Evolutionary conservation across 1,139 yeast species (phyloP).

Genomic region (Protomyces lactucae-debilis): DNA sequence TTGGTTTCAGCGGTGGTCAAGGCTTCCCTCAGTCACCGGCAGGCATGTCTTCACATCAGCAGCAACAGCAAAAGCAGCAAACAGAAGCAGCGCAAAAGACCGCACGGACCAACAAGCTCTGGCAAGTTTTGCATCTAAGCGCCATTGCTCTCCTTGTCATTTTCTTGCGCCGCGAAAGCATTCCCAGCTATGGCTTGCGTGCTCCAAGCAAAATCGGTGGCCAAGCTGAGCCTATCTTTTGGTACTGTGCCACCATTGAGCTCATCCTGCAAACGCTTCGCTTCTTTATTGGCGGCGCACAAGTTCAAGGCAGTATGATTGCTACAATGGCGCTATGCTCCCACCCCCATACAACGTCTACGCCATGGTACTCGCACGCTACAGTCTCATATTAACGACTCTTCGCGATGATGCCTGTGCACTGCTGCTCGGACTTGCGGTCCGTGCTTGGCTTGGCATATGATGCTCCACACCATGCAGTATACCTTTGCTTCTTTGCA

Average conservation of each 20-base stretch:
- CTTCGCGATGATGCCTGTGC: constrained; percentile 31
- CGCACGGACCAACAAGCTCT: neutral
- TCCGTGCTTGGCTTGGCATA: constrained; percentile 20
- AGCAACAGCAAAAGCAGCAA: neutral
- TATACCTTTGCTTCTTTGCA: no score
- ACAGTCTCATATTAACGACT: constrained; percentile 30
- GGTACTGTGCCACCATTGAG: constrained; percentile 39
- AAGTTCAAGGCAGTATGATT: constrained; percentile 35
- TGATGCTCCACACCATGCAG: neutral
- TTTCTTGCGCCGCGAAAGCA: neutral
- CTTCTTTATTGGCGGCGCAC: constrained; percentile 32
- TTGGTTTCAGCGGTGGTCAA: neutral
- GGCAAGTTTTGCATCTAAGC: neutral
- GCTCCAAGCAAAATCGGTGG: constrained; percentile 44
- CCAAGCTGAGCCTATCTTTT: constrained; percentile 47
- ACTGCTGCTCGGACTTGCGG: constrained; percentile 29
- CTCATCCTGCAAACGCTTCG: constrained; percentile 32
- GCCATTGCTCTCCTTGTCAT: constrained; percentile 1
- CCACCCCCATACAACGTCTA: constrained; percentile 34
- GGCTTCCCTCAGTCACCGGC: neutral
- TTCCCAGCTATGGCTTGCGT: constrained; percentile 17
- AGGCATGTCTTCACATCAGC: neutral
- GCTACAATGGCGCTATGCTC: constrained; percentile 29
- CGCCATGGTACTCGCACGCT: constrained; percentile 34
- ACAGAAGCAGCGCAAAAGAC: neutral